Conservation (phyloP, 805 yeast genomes). For the Yamadazyma olivae region DNA sequence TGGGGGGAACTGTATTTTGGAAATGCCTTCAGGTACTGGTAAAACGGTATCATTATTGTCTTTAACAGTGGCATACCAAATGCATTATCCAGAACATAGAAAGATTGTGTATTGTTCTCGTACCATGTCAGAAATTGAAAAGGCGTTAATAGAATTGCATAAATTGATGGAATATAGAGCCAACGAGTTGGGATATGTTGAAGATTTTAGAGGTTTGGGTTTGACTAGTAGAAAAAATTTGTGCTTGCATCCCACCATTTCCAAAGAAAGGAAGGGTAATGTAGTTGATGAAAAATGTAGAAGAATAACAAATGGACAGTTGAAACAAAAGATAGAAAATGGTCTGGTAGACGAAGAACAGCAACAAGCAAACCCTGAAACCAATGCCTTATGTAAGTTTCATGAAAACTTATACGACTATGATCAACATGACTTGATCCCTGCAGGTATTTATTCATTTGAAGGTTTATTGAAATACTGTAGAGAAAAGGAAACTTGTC, state of each 20-base stretch:
- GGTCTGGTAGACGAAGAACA: constrained; percentile 50
- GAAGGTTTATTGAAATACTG: constrained; percentile 80
- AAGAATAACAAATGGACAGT: constrained; percentile 87
- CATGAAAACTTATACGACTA: constrained; percentile 86
- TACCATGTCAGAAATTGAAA: constrained; percentile 98
- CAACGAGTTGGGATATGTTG: constrained; percentile 77
- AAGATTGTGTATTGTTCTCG: constrained; percentile 97
- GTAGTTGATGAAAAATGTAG: constrained; percentile 97
- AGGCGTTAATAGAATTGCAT: constrained; percentile 88
- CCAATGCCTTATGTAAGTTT: constrained; percentile 61
- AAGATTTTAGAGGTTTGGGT: constrained; percentile 93
- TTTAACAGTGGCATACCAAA: constrained; percentile 90
- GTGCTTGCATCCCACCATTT: constrained; percentile 85
- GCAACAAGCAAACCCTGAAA: constrained; percentile 40
- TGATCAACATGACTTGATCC: constrained; percentile 87
- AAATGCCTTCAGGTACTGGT: constrained; percentile 99
- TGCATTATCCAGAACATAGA: constrained; percentile 90
- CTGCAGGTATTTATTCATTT: constrained; percentile 92
- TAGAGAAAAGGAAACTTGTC: constrained; percentile 79
- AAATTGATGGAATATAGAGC: constrained; percentile 84
- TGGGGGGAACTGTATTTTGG: constrained; percentile 94
- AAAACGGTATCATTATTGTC: constrained; percentile 91
- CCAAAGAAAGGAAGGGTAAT: constrained; percentile 84
- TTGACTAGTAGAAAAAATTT: constrained; percentile 91
- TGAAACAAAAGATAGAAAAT: constrained; percentile 59